Percentiles rank a stretch among this genome's conserved stretches.
phyloP scores from a whole-genome alignment of 371 early-diverging fungal genomes.

The Saksenaea oblongispora region DNA sequence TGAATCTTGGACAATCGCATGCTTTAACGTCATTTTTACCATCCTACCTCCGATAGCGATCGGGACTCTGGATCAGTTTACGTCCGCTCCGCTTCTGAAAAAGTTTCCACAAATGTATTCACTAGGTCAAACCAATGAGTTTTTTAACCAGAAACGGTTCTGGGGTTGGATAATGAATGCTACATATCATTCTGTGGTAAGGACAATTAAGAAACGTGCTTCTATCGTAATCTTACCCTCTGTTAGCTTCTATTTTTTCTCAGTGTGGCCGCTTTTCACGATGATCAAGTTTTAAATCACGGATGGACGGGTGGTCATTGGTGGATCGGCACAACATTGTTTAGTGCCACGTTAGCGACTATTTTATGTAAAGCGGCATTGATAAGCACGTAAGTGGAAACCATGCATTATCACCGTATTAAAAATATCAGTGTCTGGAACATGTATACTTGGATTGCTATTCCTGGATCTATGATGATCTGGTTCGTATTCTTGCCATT shows the following conservation, averaged over 20 bases:
- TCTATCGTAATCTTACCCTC: background rate
- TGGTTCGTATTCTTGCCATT: conserved; percentile 84
- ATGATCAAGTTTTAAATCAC: conserved; percentile 27
- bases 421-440: conserved; percentile 63
- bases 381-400: conserved; percentile 60
- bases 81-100: conserved; percentile 69
- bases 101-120: conserved; percentile 83
- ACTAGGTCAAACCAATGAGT: conserved; percentile 81
- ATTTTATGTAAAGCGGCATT: conserved; percentile 80
- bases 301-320: conserved; percentile 71
- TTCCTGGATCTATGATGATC: conserved; percentile 76
- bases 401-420: background rate
- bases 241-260: conserved; percentile 26
- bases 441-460: conserved; percentile 74
- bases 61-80: conserved; percentile 84
- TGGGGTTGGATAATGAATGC: conserved; percentile 92
- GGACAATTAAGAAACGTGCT: background rate
- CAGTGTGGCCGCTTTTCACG: conserved; percentile 24
- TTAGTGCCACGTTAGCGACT: conserved; percentile 71
- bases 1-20: conserved; percentile 69
- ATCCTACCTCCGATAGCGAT: conserved; percentile 76
- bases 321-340: conserved; percentile 73
- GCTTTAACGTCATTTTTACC: conserved; percentile 79
- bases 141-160: conserved; percentile 87
- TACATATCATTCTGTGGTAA: conserved; percentile 78